Conservation (phyloP, 495 filamentous ascomycete species). For the Evernia prunastri region DNA sequence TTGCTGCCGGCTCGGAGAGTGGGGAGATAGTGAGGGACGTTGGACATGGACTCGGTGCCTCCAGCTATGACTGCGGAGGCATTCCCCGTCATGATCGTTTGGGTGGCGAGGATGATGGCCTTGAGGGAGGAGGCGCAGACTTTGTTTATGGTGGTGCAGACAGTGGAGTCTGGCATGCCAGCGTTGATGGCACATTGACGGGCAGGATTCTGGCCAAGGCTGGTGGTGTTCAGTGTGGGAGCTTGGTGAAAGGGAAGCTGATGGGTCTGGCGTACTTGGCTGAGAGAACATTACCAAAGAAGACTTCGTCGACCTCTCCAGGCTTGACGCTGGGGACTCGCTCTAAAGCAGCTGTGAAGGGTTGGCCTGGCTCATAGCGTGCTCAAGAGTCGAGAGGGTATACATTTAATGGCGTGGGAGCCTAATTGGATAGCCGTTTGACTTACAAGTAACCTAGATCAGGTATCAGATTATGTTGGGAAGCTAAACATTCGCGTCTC, state of each 20-base stretch:
- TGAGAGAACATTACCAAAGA: slow-evolving; percentile 95
- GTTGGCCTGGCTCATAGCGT: slow-evolving; percentile 10
- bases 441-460: slow-evolving; percentile 69
- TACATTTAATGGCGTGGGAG: slow-evolving; percentile 86
- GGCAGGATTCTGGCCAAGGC: slow-evolving; percentile 92
- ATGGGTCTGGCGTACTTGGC: slow-evolving; percentile 60
- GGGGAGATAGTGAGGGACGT: slow-evolving; percentile 92
- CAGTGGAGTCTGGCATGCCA: slow-evolving; percentile 67
- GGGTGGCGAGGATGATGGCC: slow-evolving; percentile 87
- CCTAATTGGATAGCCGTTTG: slow-evolving; percentile 81
- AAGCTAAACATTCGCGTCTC: slow-evolving; percentile 13
- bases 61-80: slow-evolving; percentile 86
- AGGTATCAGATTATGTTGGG: slow-evolving; percentile 24
- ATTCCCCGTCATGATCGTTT: slow-evolving; percentile 93
- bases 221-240: slow-evolving; percentile 32
- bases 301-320: slow-evolving; percentile 85
- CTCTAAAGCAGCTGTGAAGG: slow-evolving; percentile 66
- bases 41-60: slow-evolving; percentile 96
- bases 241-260: slow-evolving; percentile 7
- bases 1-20: slow-evolving; percentile 75
- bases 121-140: slow-evolving; percentile 93
- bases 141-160: slow-evolving; percentile 96
- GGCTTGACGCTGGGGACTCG: slow-evolving; percentile 78
- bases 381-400: slow-evolving; percentile 16
- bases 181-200: slow-evolving; percentile 87